A percentile compares a stretch with the other conserved stretches of the same genome.
Conservation (phyloP, 345 rosid species). For the Alliaria petiolata region DNA sequence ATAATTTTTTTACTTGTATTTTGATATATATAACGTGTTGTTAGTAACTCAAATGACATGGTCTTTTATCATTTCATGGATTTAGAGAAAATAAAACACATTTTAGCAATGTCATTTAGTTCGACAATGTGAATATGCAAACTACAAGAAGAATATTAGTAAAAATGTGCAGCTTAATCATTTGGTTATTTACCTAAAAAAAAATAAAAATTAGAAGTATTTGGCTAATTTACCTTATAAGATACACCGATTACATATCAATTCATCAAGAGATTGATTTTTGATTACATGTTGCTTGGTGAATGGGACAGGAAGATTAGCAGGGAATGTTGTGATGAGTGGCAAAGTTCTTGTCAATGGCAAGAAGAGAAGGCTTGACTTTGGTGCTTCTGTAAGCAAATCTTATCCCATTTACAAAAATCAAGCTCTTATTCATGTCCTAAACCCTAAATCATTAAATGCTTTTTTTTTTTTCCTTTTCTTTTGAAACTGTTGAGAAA, state of each 20-base stretch:
- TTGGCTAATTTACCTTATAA: neutral
- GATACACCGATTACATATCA: neutral
- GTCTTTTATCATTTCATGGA: neutral
- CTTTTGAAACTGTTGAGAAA: neutral
- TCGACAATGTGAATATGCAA: neutral
- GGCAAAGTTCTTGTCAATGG: conserved; percentile 90
- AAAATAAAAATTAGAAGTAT: neutral
- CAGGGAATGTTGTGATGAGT: conserved; percentile 81
- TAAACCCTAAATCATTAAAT: neutral
- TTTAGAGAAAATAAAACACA: neutral
- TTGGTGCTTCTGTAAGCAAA: conserved; percentile 64
- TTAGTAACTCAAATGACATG: neutral
- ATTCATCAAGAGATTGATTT: neutral
- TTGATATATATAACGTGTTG: too few species aligned
- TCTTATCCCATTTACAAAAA: neutral
- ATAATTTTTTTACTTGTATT: neutral
- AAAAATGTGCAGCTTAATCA: neutral
- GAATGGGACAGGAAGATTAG: conserved; percentile 71
- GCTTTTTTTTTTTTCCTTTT: neutral
- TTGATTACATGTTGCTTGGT: neutral
- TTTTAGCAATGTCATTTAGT: neutral
- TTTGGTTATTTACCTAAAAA: neutral
- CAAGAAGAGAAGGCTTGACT: conserved; percentile 57
- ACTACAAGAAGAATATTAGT: neutral
- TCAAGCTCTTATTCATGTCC: neutral